Base-by-base conservation (phyloP, 2,329 filamentous ascomycete species). In the Byssochlamys sp. region DNA sequence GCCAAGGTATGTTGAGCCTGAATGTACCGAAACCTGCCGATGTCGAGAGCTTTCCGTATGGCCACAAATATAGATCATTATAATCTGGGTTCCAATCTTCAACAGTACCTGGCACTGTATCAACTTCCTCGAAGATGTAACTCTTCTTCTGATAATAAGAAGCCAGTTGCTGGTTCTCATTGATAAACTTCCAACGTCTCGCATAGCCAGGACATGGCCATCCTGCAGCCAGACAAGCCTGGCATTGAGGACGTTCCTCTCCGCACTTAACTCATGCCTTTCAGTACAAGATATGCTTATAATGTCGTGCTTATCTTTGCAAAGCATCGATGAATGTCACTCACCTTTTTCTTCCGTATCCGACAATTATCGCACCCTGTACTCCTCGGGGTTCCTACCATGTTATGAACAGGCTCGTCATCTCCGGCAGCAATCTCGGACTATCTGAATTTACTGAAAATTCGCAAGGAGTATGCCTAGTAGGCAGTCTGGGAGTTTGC, bases 181-280 rank as follows among this genome's bases (percentile, higher is more conserved):
- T 50, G 35, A 57, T 50, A 53, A 57, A 54, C 25, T 57, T 57
- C 55, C 55, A 57, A 49, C 55, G 50, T 35, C 28, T 53, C 2
- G 29, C 12, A 28, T 57, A 57, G 10, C 55, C 51, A 48, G 50
- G 28, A 54, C 55, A 57, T 10, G 19, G 6, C 55, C 55, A 57
- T 19, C 55, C 55, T 6, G 55, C 55, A 6, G 51, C 50, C 4
- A 31, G 4, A n/a, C 55, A 57, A 25, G 50, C 39, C 45, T 26
- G 51, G 27, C 55, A 57, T 6, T 33, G 11, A n/a, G 55, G 55
- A 27, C 55, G 39, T 49, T 57, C 55, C 52, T 57, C 39, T 57
- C 55, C 51, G 19, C 55, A 57, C 51, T 54, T 19, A 54, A 19
- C 19, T 7, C 6, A 27, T 52, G 6, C n/a, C 5, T 14, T 52